Evolutionary conservation across 176 grass and related monocot genomes (phyloP), one percentile per base, ranked within the genome.

Genomic region (Panicum miliaceum): DNA sequence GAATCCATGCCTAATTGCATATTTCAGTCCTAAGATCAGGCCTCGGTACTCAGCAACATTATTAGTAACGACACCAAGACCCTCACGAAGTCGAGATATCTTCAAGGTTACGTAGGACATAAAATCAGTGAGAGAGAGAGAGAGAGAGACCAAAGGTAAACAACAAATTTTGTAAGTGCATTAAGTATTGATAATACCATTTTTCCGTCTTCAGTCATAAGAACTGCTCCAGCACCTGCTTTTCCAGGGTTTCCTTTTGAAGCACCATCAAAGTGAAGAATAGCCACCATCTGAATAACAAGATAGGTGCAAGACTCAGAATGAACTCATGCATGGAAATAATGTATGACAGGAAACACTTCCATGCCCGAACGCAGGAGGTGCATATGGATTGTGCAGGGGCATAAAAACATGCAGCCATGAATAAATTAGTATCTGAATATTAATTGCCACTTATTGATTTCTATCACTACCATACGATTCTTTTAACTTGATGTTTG

Each of bases 221-320:
- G 91, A 53, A 97, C 85, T 34, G 91, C 91, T 79, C 94, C 94
- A 71, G 94, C 94, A 89, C 91, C 94, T 60, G 87, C 75, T 92
- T 92, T 92, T 63, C 94, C 94, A 29, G 94, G 94, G 84, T 97
- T 97, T 80, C 94, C 91, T 90, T 97, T 97, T n/a, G 94, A 90
- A 79, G 91, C 94, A 76, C 91, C 91, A 79, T 97, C 91, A 66
- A 94, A 97, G 48, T 97, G 77, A 88, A 97, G 60, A 74, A 92
- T 51, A 56, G 89, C 91, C 56, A 84, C 74, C 83, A 91, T 88
- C 94, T 94, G 86, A 70, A 88, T 29, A 73, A 81, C 51, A 51
- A 85, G 45, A 85, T 35, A 66, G 32, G 60, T 48, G 43, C 19
- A 81, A 76, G 72, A 66, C 37, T 47, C 64, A 71, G n/a, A 54